Base-by-base conservation (phyloP, 257 asterid species). In the Fraxinus quadrangulata region DNA sequence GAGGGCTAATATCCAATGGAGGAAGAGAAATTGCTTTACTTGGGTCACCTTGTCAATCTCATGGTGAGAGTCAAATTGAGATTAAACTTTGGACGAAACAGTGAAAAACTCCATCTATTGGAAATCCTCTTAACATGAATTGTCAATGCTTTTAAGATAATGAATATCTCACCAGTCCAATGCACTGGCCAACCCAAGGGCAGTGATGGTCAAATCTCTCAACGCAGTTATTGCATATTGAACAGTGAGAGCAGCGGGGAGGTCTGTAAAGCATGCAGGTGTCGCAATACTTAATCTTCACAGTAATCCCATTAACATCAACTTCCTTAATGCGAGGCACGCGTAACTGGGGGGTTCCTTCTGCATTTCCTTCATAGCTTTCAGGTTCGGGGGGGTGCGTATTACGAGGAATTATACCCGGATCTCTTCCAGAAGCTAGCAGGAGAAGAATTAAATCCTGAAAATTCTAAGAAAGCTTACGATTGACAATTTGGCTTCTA, bases 151-250 rank as follows among this genome's bases (percentile, higher is more conserved):
- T 13, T 73, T 23, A 12, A 33, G 31, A 75, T 31, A 34, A 21
- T 42, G 70, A 67, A 28, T 45, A 68, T 70, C 92, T 89, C 80
- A 94, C 99, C 97, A 89, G 88, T 69, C 99, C 97, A 80, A 94
- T 91, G 87, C 99, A 94, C 80, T 94, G 99, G 37, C 99, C 99
- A 65, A 94, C 99, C 99, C 99, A 94, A 69, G 99, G 99, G 85
- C 98, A 94, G 85, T 92, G 99, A 80, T 92, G 97, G 84, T 94
- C 97, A 85, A 94, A 94, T 82, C 97, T 80, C 79, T 92, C 99
- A 34, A 94, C 99, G 49, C 97, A 94, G 82, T 94, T 94, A 82
- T 94, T 94, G 93, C 99, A 94, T 79, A 94, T 94, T 65, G 99
- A 94, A 84, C 99, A 94, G 78, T 94, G 99, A 54, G 99, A 92